Percentiles rank a stretch among this genome's conserved stretches.
These are phyloP conservation scores for Mycena venus DNA, from an alignment of 768 basidiomycete genomes.

Conservation along the genomic window DNA sequence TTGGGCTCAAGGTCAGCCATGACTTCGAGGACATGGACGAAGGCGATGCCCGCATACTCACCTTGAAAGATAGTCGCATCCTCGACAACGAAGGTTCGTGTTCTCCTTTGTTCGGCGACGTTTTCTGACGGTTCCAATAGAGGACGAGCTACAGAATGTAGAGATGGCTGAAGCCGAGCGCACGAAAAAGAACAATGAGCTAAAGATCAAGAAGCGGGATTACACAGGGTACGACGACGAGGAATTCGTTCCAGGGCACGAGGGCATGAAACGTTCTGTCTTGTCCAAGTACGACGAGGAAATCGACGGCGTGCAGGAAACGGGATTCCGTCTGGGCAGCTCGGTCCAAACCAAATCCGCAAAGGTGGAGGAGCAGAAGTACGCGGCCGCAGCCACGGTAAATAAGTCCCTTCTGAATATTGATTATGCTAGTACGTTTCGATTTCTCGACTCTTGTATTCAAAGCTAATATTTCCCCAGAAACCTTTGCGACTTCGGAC, in stretches of 20 bases:
- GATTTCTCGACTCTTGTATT: background rate
- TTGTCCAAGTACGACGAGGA: conserved; percentile 96
- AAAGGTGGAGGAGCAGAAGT: conserved; percentile 61
- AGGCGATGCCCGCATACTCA: conserved; percentile 95
- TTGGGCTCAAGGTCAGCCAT: conserved; percentile 95
- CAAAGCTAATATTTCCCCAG: conserved; percentile 54
- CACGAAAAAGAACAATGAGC: conserved; percentile 80
- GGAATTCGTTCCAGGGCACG: conserved; percentile 83
- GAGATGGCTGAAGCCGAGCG: conserved; percentile 93
- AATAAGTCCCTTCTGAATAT: conserved; percentile 88
- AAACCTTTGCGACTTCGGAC: conserved; percentile 89
- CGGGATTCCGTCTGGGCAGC: conserved; percentile 90
- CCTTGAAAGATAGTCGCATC: conserved; percentile 95
- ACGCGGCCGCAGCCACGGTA: conserved; percentile 69
- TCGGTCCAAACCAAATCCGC: conserved; percentile 56
- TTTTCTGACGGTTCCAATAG: conserved; percentile 53
- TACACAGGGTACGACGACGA: conserved; percentile 98
- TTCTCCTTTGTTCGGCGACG: background rate
- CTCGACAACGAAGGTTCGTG: conserved; percentile 91
- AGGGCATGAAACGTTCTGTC: conserved; percentile 86
- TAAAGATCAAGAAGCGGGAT: conserved; percentile 89
- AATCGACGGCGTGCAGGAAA: conserved; percentile 79
- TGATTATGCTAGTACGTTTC: conserved; percentile 87
- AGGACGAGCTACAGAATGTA: conserved; percentile 98
- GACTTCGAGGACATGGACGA: conserved; percentile 93